Conservation (phyloP, 305 asterid species). For the Fraxinus greggii region DNA sequence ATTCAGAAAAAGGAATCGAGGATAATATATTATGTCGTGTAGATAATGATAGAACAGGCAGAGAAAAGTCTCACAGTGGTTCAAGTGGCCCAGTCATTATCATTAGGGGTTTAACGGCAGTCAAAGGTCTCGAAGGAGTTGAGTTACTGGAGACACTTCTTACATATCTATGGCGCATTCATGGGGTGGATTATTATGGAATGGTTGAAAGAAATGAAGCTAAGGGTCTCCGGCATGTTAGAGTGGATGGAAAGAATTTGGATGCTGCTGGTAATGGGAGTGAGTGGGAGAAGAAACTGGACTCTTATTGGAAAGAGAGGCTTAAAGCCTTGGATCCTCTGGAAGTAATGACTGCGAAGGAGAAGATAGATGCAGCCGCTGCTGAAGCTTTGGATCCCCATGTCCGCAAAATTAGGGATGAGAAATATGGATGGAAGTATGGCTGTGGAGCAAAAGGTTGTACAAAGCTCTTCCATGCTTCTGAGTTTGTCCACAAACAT, state of each 20-base stretch:
- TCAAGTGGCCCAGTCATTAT: constrained; percentile 91
- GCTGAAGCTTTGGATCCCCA: constrained; percentile 82
- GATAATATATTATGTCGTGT: constrained; percentile 72
- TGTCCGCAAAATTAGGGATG: constrained; percentile 98
- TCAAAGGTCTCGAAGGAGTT: constrained; percentile 92
- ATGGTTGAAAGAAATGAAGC: constrained; percentile 77
- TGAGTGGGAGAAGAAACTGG: constrained; percentile 87
- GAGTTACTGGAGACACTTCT: constrained; percentile 92
- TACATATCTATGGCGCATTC: constrained; percentile 98
- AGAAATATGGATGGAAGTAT: constrained; percentile 99
- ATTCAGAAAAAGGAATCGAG: constrained; percentile 83
- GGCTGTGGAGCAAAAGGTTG: constrained; percentile 99
- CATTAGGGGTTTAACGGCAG: constrained; percentile 66
- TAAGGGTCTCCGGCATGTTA: constrained; percentile 85
- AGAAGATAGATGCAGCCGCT: constrained; percentile 90
- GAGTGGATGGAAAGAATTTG: constrained; percentile 60
- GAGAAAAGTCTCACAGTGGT: constrained; percentile 86
- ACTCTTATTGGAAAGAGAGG: constrained; percentile 86
- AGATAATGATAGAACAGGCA: constrained; percentile 74
- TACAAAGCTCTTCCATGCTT: constrained; percentile 95
- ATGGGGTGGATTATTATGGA: constrained; percentile 96
- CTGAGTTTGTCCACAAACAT: constrained; percentile 94
- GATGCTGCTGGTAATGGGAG: constrained; percentile 47
- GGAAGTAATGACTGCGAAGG: constrained; percentile 90
- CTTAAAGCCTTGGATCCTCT: constrained; percentile 86